Percentiles rank a stretch among this genome's conserved stretches.
Evolutionary conservation across 768 basidiomycete species (phyloP).

Genomic region (Atractiella rhizophila): DNA sequence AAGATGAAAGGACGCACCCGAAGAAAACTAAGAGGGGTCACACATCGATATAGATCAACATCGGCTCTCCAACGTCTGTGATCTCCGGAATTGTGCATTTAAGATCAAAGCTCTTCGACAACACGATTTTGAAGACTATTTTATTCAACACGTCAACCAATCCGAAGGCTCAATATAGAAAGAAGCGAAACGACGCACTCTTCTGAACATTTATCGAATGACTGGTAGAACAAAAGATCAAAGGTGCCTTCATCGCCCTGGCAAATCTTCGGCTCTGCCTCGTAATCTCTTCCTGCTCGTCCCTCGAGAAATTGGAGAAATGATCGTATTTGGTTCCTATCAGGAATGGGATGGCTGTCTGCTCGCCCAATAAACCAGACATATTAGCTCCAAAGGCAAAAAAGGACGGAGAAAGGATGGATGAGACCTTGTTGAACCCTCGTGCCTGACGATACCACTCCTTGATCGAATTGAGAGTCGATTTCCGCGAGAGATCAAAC

Average conservation of each 20-base stretch:
- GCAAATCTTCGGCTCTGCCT: constrained; percentile 97
- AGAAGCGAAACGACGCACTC: constrained; percentile 13
- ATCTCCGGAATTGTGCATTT: constrained; percentile 36
- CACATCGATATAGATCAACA: constrained; percentile 79
- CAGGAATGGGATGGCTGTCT: constrained; percentile 96
- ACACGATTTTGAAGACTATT: constrained; percentile 96
- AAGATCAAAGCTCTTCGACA: constrained; percentile 89
- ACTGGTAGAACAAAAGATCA: constrained; percentile 96
- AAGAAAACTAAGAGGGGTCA: too few relatives aligned
- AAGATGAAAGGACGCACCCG: too few relatives aligned
- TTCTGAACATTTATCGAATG: constrained; percentile 99
- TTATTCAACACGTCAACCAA: not conserved
- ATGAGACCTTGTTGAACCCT: constrained; percentile 84
- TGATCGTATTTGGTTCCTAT: constrained; percentile 98
- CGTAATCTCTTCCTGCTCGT: constrained; percentile 98
- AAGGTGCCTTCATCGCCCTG: constrained; percentile 95
- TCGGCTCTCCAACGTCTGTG: constrained; percentile 68
- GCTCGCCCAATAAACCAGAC: not conserved
- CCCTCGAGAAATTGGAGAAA: constrained; percentile 78
- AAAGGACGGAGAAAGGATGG: not conserved
- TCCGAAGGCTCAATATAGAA: too few relatives aligned
- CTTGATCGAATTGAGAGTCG: constrained; percentile 91
- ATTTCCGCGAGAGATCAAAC: constrained; percentile 95
- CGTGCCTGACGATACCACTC: constrained; percentile 99
- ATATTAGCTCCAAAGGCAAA: not conserved